Evolutionary conservation across 176 grass and related monocot species (phyloP).

Genomic region (Oryza punctata): DNA sequence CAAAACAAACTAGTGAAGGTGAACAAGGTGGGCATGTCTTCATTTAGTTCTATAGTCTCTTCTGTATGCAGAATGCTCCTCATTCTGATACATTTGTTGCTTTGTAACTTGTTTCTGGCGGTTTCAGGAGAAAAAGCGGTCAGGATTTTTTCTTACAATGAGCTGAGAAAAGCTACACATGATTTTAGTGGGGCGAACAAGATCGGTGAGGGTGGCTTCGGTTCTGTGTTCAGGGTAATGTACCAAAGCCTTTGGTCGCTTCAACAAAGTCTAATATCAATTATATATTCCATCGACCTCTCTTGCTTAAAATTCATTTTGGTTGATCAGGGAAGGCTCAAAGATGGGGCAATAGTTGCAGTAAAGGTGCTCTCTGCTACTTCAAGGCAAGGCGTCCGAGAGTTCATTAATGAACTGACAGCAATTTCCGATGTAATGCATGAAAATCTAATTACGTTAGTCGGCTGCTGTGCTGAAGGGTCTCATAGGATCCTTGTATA

Average conservation of each 20-base stretch:
- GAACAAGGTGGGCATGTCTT: slow-evolving; percentile 39
- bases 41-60: not conserved
- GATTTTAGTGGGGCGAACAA: slow-evolving; percentile 77
- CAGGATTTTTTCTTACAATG: slow-evolving; percentile 70
- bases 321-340: slow-evolving; percentile 74
- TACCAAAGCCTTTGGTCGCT: slow-evolving; percentile 8
- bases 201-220: slow-evolving; percentile 82
- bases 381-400: slow-evolving; percentile 72
- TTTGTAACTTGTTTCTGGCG: slow-evolving; percentile 30
- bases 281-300: not conserved
- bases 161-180: slow-evolving; percentile 74
- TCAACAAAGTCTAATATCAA: not conserved
- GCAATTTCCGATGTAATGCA: slow-evolving; percentile 69
- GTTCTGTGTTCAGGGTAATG: slow-evolving; percentile 83
- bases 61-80: not conserved
- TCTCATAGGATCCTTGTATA: slow-evolving; percentile 78
- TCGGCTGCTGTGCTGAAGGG: slow-evolving; percentile 80
- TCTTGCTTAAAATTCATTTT: slow-evolving; percentile 27
- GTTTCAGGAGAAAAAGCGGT: slow-evolving; percentile 51
- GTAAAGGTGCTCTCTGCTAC: slow-evolving; percentile 75
- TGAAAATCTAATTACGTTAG: slow-evolving; percentile 73
- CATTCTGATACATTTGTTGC: slow-evolving; percentile 19
- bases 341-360: slow-evolving; percentile 68
- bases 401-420: slow-evolving; percentile 73
- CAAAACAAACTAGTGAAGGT: slow-evolving; percentile 35